These are phyloP conservation scores for Colletotrichum sp. DNA, from an alignment of 2,329 filamentous ascomycete species.

Conservation along the genomic window DNA sequence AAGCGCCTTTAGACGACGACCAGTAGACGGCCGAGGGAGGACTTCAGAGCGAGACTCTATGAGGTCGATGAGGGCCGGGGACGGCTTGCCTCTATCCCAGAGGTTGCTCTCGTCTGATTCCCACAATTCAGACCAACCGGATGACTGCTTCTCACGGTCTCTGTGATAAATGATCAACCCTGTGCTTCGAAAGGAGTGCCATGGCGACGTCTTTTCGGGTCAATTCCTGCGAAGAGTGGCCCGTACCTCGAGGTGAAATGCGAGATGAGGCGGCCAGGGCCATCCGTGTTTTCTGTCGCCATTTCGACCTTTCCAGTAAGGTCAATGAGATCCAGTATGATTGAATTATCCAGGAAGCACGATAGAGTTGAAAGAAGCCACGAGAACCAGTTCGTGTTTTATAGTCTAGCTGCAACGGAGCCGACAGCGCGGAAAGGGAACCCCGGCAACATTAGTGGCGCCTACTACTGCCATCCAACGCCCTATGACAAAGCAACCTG, in stretches of 20 bases:
- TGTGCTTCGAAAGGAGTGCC: rapidly evolving
- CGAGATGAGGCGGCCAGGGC: background rate
- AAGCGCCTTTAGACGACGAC: background rate
- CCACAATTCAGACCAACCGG: background rate
- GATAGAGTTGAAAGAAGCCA: too few relatives aligned
- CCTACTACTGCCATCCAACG: too few relatives aligned
- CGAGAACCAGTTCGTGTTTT: background rate
- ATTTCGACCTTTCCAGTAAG: background rate
- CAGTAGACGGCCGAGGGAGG: background rate
- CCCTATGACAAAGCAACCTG: too few relatives aligned
- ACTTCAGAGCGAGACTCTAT: background rate
- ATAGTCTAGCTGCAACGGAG: background rate
- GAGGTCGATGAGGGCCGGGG: background rate
- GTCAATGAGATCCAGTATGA: too few relatives aligned
- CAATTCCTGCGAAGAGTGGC: rapidly evolving
- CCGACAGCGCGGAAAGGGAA: background rate
- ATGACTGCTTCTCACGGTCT: background rate
- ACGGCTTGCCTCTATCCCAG: background rate
- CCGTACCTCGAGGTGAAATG: background rate
- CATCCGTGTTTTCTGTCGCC: background rate
- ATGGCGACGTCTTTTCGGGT: rapidly evolving
- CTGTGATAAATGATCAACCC: rapidly evolving
- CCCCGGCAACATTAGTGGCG: background rate
- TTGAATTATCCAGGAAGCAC: too few relatives aligned
- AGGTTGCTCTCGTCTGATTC: background rate